Percentiles rank a stretch among this genome's conserved stretches.
phyloP scores from a whole-genome alignment of 2,329 filamentous ascomycete species.

The Aspergillus fumigatiaffinis region DNA sequence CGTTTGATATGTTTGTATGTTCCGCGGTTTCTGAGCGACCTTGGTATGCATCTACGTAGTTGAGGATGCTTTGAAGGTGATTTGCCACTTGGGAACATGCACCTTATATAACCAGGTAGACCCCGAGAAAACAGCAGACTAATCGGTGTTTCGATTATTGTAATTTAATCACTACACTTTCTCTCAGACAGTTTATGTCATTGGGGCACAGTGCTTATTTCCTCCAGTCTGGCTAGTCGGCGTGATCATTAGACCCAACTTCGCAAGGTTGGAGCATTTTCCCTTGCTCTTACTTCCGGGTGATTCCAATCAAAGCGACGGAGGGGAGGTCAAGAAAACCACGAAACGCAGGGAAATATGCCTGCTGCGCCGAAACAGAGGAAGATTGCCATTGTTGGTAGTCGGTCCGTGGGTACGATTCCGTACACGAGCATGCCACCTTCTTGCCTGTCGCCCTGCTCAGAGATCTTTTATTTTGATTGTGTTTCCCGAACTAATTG shows the following conservation, averaged over 20 bases:
- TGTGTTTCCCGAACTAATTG: constrained; percentile 8
- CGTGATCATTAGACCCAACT: not conserved
- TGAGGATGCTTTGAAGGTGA: not conserved
- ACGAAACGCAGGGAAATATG: constrained; percentile 46
- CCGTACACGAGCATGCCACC: not conserved
- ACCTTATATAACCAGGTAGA: not conserved
- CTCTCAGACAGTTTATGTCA: not conserved
- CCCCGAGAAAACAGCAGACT: not conserved
- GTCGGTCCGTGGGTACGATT: constrained; percentile 76
- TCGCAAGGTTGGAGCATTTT: not conserved
- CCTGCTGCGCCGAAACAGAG: constrained; percentile 75
- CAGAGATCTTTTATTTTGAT: not conserved
- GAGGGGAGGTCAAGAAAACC: not conserved
- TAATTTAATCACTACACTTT: not conserved
- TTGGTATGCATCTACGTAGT: not conserved
- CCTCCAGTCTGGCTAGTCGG: not conserved
- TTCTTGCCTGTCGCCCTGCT: not conserved
- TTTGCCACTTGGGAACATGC: not conserved
- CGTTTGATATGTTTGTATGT: constrained; percentile 1
- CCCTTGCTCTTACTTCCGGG: not conserved
- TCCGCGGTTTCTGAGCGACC: not conserved
- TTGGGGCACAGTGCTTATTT: not conserved
- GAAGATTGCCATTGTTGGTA: constrained; percentile 94
- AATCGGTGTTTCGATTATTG: not conserved
- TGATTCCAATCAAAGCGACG: not conserved